Evolutionary conservation across 2,329 filamentous ascomycete species (phyloP).

Genomic region (Beauveria australis): DNA sequence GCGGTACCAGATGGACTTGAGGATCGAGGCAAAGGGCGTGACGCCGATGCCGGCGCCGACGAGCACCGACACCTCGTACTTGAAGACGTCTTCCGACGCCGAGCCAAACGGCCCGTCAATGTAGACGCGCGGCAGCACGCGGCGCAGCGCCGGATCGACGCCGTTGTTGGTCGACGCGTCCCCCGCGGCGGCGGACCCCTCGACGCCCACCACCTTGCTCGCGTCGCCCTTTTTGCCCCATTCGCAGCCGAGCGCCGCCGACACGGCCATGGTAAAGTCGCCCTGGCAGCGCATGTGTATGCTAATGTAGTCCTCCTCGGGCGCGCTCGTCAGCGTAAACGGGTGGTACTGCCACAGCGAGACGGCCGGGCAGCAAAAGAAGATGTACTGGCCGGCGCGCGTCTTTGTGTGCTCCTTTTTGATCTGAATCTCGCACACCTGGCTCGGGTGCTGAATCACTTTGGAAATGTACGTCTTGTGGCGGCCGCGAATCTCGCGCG

Average conservation of each 20-base stretch:
- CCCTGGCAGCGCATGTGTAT: constrained; percentile 78
- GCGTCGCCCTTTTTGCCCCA: constrained; percentile 45
- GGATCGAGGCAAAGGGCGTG: constrained; percentile 77
- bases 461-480: constrained; percentile 84
- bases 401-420: constrained; percentile 84
- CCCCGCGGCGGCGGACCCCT: constrained; percentile 24
- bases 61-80: constrained; percentile 73
- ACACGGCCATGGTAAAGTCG: constrained; percentile 67
- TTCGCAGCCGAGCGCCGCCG: constrained; percentile 66
- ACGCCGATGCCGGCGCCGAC: constrained; percentile 78
- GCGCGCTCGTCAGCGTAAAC: constrained; percentile 77
- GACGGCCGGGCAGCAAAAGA: constrained; percentile 78
- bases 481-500: constrained; percentile 68
- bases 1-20: constrained; percentile 89
- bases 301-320: constrained; percentile 85
- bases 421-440: constrained; percentile 85
- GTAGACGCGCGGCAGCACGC: constrained; percentile 71
- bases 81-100: constrained; percentile 83
- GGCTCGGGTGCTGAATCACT: constrained; percentile 82
- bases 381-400: constrained; percentile 77
- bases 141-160: constrained; percentile 62
- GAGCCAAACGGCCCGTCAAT: constrained; percentile 81
- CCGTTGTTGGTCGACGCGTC: constrained; percentile 36
- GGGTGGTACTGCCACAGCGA: constrained; percentile 86
- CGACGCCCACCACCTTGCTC: constrained; percentile 62